Evolutionary conservation across 179 eudicot species (phyloP).

Genomic region (Heliamphora ciliata): DNA sequence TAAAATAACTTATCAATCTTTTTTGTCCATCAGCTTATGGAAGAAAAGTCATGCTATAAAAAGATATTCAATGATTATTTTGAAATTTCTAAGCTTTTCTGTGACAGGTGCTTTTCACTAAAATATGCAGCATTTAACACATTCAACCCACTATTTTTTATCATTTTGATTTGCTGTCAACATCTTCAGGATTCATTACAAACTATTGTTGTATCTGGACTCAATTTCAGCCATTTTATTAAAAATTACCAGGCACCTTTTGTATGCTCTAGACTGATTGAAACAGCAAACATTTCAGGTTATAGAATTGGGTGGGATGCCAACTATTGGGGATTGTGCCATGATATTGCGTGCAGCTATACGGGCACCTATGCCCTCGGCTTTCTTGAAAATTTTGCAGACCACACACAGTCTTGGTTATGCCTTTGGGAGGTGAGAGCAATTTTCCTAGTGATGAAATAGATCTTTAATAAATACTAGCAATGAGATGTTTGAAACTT

Average conservation of each 20-base stretch:
- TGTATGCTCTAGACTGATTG: conserved; percentile 8
- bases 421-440: conserved; percentile 69
- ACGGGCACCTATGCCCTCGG: conserved; percentile 83
- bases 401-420: conserved; percentile 80
- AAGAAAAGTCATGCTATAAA: neutral
- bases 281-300: conserved; percentile 45
- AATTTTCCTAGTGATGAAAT: conserved; percentile 3
- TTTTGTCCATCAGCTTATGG: neutral
- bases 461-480: neutral
- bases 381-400: conserved; percentile 75
- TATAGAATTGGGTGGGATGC: conserved; percentile 78
- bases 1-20: neutral
- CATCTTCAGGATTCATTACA: neutral
- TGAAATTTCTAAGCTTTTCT: neutral
- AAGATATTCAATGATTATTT: neutral
- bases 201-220: neutral
- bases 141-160: neutral
- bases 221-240: neutral
- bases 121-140: neutral
- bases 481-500: neutral
- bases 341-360: conserved; percentile 91
- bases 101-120: neutral
- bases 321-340: conserved; percentile 97
- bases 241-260: neutral
- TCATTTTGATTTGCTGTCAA: neutral